Percentiles rank a stretch among this genome's conserved stretches.
Evolutionary conservation across 345 rosid species (phyloP).

Genomic region (Cardamine resedifolia): DNA sequence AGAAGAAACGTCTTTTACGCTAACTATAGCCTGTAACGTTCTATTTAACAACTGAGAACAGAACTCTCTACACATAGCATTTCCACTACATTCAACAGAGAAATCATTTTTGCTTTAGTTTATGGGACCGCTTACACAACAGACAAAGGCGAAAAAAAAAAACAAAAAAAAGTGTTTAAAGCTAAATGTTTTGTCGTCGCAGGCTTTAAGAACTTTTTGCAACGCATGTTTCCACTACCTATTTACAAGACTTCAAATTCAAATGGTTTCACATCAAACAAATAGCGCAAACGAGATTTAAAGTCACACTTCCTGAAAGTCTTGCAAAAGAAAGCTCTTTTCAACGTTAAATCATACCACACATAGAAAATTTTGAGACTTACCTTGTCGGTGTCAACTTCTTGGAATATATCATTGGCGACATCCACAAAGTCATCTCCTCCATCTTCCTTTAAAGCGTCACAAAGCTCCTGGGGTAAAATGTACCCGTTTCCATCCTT

Average conservation of each 20-base stretch:
- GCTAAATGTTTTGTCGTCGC: constrained; percentile 30
- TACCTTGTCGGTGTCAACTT: constrained; percentile 99
- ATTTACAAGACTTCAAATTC: constrained; percentile 18
- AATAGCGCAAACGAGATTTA: background rate
- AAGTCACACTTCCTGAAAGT: constrained; percentile 16
- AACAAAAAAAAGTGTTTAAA: constrained; percentile 11
- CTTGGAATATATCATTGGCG: constrained; percentile 97
- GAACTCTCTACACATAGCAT: background rate
- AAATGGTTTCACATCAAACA: constrained; percentile 15
- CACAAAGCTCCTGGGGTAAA: constrained; percentile 86
- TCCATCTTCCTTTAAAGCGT: constrained; percentile 94
- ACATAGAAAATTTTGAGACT: constrained; percentile 11
- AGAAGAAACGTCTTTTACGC: constrained; percentile 2
- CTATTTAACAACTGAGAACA: background rate
- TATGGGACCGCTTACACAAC: constrained; percentile 33
- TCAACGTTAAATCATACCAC: constrained; percentile 1
- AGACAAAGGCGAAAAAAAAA: background rate
- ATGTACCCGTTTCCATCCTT: constrained; percentile 88
- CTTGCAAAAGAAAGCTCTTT: constrained; percentile 22
- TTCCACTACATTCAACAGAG: constrained; percentile 10
- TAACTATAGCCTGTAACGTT: constrained; percentile 11
- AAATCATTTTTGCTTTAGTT: constrained; percentile 14
- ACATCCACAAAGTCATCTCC: constrained; percentile 86
- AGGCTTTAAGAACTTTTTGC: constrained; percentile 28
- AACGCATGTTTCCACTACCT: constrained; percentile 33